Evolutionary conservation across 257 asterid species (phyloP).

Genomic region (Plectranthus barbatus): DNA sequence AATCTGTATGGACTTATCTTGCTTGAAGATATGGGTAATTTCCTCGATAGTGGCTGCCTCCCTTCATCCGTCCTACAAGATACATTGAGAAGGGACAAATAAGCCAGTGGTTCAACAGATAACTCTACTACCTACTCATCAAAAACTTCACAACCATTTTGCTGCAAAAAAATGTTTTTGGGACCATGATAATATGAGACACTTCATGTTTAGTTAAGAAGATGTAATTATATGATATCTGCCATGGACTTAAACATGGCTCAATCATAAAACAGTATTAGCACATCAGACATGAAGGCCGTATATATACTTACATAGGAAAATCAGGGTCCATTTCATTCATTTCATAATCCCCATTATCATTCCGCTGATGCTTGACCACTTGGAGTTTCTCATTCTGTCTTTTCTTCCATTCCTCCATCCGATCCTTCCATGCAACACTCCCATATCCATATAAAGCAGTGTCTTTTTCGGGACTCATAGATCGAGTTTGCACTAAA

Average conservation of each 20-base stretch:
- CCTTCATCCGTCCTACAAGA: conserved; percentile 82
- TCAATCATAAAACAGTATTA: neutral
- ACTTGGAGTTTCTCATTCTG: conserved; percentile 55
- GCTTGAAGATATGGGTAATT: conserved; percentile 71
- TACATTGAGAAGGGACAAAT: conserved; percentile 5
- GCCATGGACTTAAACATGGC: neutral
- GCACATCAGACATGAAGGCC: neutral
- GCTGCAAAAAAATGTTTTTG: no score
- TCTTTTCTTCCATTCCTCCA: conserved; percentile 78
- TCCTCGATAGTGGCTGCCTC: conserved; percentile 84
- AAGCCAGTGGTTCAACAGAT: neutral
- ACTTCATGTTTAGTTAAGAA: neutral
- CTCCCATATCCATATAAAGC: conserved; percentile 84
- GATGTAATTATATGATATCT: neutral
- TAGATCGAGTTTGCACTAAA: conserved; percentile 59
- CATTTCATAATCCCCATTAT: conserved; percentile 31
- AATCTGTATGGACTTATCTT: conserved; percentile 73
- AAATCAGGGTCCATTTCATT: conserved; percentile 43
- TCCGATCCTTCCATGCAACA: conserved; percentile 82
- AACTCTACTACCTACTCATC: no score
- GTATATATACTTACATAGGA: conserved; percentile 43
- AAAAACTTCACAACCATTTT: no score
- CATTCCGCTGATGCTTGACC: conserved; percentile 44
- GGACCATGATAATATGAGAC: neutral
- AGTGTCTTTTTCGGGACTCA: conserved; percentile 71